These are phyloP conservation scores for Globisporangium paddicum DNA, from an alignment of 352 stramenopile genomes.

Conservation along the genomic window DNA sequence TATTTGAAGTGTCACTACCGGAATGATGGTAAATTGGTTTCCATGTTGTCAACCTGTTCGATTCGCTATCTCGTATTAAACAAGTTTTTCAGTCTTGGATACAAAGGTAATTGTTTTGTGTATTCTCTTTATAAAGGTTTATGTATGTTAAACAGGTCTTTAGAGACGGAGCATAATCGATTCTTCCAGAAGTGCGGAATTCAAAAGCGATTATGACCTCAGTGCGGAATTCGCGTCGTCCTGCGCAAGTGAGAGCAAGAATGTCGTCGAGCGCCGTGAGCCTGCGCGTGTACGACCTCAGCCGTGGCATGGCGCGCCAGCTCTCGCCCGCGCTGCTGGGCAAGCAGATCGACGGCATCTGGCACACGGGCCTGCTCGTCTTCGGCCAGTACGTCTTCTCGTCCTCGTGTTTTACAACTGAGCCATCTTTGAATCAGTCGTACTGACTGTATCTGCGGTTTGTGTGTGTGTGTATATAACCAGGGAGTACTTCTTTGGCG, in stretches of 20 bases:
- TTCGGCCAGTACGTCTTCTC: slow-evolving; percentile 31
- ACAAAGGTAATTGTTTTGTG: too few species aligned
- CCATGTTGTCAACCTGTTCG: background rate
- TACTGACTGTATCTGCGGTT: too few species aligned
- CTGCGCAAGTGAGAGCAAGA: background rate
- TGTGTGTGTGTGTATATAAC: slow-evolving; percentile 29
- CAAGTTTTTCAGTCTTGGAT: background rate
- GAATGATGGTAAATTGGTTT: background rate
- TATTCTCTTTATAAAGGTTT: background rate
- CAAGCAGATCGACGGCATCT: slow-evolving; percentile 93
- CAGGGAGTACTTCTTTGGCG: slow-evolving; percentile 95
- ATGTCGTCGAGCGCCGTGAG: slow-evolving; percentile 40
- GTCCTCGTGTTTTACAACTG: too few species aligned
- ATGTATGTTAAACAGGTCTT: background rate
- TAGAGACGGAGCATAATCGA: background rate
- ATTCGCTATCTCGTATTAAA: background rate
- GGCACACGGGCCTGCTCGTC: slow-evolving; percentile 84
- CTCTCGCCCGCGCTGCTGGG: slow-evolving; percentile 89
- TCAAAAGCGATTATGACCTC: too few species aligned
- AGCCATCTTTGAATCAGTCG: too few species aligned
- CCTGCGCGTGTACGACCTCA: slow-evolving; percentile 96
- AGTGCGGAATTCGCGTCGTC: background rate
- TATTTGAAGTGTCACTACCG: background rate
- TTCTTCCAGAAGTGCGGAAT: slow-evolving; percentile 1
- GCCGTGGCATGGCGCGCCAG: slow-evolving; percentile 87